Conservation (phyloP, 2,329 filamentous ascomycete species). For the Truncatella angustata region DNA sequence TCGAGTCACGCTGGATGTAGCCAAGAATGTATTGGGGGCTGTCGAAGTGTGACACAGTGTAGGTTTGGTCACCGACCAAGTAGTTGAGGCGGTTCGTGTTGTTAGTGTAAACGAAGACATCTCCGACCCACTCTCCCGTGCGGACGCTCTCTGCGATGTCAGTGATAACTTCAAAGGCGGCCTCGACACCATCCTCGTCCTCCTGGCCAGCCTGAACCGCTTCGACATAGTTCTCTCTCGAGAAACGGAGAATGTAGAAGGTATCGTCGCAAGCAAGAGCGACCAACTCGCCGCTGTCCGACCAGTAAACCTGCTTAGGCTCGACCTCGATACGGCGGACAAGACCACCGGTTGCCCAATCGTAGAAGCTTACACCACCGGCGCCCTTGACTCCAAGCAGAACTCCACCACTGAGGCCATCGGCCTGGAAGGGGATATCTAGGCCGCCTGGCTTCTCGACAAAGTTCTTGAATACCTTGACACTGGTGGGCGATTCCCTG, state of each 20-base stretch:
- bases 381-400: conserved; percentile 93
- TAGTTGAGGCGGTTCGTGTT: conserved; percentile 96
- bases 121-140: conserved; percentile 96
- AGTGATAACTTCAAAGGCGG: conserved; percentile 93
- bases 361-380: conserved; percentile 92
- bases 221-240: conserved; percentile 81
- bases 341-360: conserved; percentile 87
- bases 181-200: conserved; percentile 89
- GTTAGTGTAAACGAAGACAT: conserved; percentile 99
- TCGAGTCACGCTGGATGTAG: conserved; percentile 92
- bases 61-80: conserved; percentile 94
- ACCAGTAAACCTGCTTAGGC: conserved; percentile 84
- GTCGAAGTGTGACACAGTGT: conserved; percentile 96
- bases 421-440: conserved; percentile 92
- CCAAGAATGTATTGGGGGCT: conserved; percentile 92
- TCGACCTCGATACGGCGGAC: conserved; percentile 88
- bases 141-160: conserved; percentile 93
- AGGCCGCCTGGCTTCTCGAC: conserved; percentile 85
- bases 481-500: conserved; percentile 86
- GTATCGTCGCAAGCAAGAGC: conserved; percentile 91
- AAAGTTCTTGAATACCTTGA: conserved; percentile 98
- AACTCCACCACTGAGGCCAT: conserved; percentile 84
- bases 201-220: conserved; percentile 79
- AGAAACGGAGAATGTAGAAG: conserved; percentile 92
- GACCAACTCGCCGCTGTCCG: conserved; percentile 90